Percentiles rank a stretch among this genome's conserved stretches.
Conservation (phyloP, 768 basidiomycete genomes). For the Pleurotus pulmonarius region DNA sequence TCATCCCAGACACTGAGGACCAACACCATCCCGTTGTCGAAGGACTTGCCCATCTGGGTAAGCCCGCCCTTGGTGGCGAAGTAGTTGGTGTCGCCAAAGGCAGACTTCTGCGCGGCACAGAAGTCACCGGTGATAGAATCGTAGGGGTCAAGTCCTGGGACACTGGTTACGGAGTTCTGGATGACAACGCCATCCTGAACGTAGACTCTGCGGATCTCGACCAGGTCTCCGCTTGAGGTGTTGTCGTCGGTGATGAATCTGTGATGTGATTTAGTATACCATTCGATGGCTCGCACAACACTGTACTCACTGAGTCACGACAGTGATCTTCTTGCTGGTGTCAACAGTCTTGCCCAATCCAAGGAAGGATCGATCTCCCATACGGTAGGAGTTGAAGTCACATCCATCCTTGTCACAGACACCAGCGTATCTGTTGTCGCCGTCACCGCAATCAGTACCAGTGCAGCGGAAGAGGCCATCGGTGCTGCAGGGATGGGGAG, state of each 20-base stretch:
- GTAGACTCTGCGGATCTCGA: conserved; percentile 52
- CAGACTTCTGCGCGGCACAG: conserved; percentile 45
- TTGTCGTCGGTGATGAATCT: conserved; percentile 47
- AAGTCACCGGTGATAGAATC: conserved; percentile 47
- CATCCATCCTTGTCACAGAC: conserved; percentile 56
- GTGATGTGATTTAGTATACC: conserved; percentile 32
- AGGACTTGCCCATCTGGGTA: conserved; percentile 26
- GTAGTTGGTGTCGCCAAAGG: conserved; percentile 42
- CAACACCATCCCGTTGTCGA: conserved; percentile 43
- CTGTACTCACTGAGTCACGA: conserved; percentile 47
- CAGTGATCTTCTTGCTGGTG: conserved; percentile 47
- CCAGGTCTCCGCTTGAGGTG: conserved; percentile 41
- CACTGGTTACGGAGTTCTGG: conserved; percentile 43
- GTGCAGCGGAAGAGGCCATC: conserved; percentile 37
- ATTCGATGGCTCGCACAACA: conserved; percentile 17
- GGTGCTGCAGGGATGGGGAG: conserved; percentile 47
- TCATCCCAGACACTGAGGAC: conserved; percentile 54
- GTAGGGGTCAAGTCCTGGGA: conserved; percentile 35
- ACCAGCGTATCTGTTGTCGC: conserved; percentile 27
- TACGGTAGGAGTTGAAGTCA: conserved; percentile 61
- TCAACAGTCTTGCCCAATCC: conserved; percentile 46
- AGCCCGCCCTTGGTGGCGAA: conserved; percentile 43
- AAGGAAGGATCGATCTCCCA: conserved; percentile 44
- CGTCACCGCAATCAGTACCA: conserved; percentile 37
- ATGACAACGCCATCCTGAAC: conserved; percentile 51